These are phyloP conservation scores for Annona squamosa DNA, from an alignment of 164 flowering plant species.

Conservation along the genomic window DNA sequence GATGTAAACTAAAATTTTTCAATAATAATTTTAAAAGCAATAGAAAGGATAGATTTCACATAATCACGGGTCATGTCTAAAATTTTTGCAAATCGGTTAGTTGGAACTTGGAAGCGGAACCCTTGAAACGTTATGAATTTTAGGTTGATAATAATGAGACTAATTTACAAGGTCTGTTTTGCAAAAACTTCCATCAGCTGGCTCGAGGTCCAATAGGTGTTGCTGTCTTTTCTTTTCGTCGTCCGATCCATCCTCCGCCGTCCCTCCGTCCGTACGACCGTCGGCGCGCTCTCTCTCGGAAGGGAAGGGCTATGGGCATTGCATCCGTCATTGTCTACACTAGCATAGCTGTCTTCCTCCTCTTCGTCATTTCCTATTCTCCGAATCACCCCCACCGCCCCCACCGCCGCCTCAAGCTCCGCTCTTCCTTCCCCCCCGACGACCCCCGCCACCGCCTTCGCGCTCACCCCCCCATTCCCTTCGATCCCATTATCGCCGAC, in stretches of 20 bases:
- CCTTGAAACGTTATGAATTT: too few species aligned
- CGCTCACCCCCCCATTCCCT: constrained; percentile 30
- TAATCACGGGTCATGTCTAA: too few species aligned
- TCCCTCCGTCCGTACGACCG: neutral
- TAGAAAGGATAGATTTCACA: too few species aligned
- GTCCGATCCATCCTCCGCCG: neutral
- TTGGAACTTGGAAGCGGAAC: too few species aligned
- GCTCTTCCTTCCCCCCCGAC: constrained; percentile 73
- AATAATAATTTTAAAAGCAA: too few species aligned
- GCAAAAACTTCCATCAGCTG: too few species aligned
- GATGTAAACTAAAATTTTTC: too few species aligned
- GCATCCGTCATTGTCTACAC: constrained; percentile 41
- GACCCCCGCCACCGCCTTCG: constrained; percentile 56
- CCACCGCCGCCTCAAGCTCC: constrained; percentile 44
- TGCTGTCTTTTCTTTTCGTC: neutral
- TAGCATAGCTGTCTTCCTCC: constrained; percentile 43
- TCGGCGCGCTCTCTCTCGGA: neutral
- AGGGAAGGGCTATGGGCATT: constrained; percentile 29
- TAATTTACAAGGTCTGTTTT: too few species aligned
- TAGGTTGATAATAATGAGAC: too few species aligned
- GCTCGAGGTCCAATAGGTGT: neutral
- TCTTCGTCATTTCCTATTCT: constrained; percentile 52
- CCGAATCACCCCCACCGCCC: constrained; percentile 52
- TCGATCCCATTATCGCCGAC: constrained; percentile 87
- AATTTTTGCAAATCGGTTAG: too few species aligned